A percentile compares a stretch with the other conserved stretches of the same genome.
These are phyloP conservation scores for Peronospora destructor DNA, from an alignment of 352 stramenopile species.

Conservation along the genomic window DNA sequence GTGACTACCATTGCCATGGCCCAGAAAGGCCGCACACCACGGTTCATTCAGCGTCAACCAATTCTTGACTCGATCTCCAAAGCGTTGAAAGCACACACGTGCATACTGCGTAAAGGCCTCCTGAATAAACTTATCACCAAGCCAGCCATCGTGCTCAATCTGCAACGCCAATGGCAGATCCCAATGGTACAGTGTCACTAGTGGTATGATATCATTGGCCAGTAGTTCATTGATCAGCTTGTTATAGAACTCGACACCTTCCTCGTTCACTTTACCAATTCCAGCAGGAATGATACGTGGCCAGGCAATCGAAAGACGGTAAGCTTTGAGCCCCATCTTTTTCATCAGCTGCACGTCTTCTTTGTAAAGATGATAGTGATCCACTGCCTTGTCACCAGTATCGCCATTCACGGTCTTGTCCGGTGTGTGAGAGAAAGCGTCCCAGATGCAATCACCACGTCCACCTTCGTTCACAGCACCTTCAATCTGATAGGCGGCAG, in stretches of 20 bases:
- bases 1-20: constrained; percentile 80
- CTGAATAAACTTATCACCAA: constrained; percentile 43
- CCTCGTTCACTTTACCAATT: constrained; percentile 62
- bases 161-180: constrained; percentile 86
- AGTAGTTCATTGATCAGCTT: constrained; percentile 84
- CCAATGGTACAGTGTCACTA: constrained; percentile 94
- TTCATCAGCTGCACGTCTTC: constrained; percentile 90
- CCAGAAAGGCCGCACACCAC: constrained; percentile 79
- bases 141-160: constrained; percentile 73
- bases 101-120: constrained; percentile 78
- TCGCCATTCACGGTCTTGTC: constrained; percentile 64
- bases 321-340: constrained; percentile 82
- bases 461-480: constrained; percentile 79
- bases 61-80: constrained; percentile 89
- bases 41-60: constrained; percentile 93
- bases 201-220: constrained; percentile 77
- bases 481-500: constrained; percentile 91
- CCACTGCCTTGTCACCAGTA: constrained; percentile 79
- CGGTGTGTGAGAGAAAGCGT: constrained; percentile 72
- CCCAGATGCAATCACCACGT: constrained; percentile 86
- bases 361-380: constrained; percentile 88
- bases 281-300: constrained; percentile 85
- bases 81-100: constrained; percentile 81
- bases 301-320: constrained; percentile 90
- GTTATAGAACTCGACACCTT: constrained; percentile 89